Conservation (phyloP, 1,284 basidiomycete species). For the Ceratobasidium sp. region DNA sequence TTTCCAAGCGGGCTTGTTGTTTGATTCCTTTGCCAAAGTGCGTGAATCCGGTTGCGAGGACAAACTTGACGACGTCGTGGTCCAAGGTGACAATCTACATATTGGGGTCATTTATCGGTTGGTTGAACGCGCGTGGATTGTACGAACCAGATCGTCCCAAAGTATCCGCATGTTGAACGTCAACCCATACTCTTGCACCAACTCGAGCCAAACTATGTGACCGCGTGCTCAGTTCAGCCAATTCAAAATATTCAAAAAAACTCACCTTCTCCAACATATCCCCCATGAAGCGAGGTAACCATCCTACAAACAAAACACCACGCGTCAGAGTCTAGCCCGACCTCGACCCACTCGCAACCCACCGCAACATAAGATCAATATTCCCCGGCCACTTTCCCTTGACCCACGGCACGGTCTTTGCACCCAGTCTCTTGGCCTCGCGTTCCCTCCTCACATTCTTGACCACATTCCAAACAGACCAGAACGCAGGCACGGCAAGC, state of each 20-base stretch:
- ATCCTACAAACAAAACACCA: background rate
- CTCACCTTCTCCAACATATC: constrained; percentile 24
- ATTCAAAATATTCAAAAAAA: background rate
- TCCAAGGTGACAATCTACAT: constrained; percentile 49
- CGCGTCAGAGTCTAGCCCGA: background rate
- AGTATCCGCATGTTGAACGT: constrained; percentile 44
- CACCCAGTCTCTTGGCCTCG: constrained; percentile 35
- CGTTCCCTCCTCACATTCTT: background rate
- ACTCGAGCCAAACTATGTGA: background rate
- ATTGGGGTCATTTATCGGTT: background rate
- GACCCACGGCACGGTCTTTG: constrained; percentile 20
- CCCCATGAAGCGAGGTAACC: background rate
- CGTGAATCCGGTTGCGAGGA: constrained; percentile 48
- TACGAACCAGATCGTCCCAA: constrained; percentile 40
- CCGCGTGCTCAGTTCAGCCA: background rate
- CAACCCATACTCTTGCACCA: constrained; percentile 19
- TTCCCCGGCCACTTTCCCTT: constrained; percentile 44
- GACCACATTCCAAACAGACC: constrained; percentile 25
- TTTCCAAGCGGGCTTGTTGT: constrained; percentile 1
- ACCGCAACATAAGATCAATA: constrained; percentile 43
- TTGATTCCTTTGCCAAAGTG: constrained; percentile 47
- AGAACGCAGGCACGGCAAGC: constrained; percentile 35
- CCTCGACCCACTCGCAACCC: background rate
- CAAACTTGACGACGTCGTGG: constrained; percentile 46
- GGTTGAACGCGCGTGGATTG: background rate